Percentiles rank a stretch among this genome's conserved stretches.
Evolutionary conservation across 116 monocot genomes (phyloP).

Genomic region (Thalassia testudinum): DNA sequence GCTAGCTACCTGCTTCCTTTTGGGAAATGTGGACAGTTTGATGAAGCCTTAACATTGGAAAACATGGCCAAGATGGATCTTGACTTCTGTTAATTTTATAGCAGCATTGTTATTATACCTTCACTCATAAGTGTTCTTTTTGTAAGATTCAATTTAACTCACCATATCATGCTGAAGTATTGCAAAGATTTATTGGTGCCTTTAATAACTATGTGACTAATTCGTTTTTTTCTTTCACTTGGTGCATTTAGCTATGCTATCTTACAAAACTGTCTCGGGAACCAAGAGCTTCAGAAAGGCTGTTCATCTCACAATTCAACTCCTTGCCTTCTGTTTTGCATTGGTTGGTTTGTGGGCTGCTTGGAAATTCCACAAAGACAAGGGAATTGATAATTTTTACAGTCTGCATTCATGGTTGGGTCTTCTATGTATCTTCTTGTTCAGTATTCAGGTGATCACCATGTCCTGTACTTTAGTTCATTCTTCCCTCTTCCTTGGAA

Average conservation of each 20-base stretch:
- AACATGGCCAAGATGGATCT: no score
- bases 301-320: constrained; percentile 64
- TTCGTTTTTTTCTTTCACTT: not conserved
- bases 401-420: constrained; percentile 98
- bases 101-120: no score
- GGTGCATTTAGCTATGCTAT: constrained; percentile 55
- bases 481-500: not conserved
- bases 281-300: constrained; percentile 83
- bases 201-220: no score
- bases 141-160: no score
- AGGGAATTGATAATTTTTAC: constrained; percentile 91
- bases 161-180: no score
- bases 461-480: not conserved
- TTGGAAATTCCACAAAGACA: constrained; percentile 92
- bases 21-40: no score
- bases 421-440: constrained; percentile 53
- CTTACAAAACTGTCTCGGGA: constrained; percentile 77
- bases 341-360: constrained; percentile 85
- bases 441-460: constrained; percentile 52
- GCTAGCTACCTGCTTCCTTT: no score
- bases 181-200: no score
- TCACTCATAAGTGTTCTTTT: no score
- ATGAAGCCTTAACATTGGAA: no score
- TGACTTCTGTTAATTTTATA: no score
- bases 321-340: constrained; percentile 59